A percentile compares a stretch with the other conserved stretches of the same genome.
Conservation (phyloP, 768 basidiomycete genomes). For the Strobilomyces dryophilus region DNA sequence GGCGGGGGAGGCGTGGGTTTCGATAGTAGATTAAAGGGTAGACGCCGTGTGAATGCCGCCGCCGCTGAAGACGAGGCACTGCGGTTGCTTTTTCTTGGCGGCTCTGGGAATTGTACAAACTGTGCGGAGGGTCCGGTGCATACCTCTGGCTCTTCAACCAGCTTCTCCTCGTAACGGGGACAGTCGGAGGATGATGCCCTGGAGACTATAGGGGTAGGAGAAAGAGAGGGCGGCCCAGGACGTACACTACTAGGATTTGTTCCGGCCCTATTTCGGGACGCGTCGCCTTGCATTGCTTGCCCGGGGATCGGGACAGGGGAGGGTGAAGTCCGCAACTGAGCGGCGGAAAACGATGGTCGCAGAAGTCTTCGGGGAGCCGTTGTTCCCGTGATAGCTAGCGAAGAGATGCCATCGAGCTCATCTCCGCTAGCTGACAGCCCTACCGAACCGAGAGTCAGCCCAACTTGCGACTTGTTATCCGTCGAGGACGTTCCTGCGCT, state of each 20-base stretch:
- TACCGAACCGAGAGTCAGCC: slow-evolving; percentile 42
- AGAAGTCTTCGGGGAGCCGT: slow-evolving; percentile 55
- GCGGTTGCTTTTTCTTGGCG: slow-evolving; percentile 46
- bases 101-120: slow-evolving; percentile 70
- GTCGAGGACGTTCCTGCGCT: slow-evolving; percentile 72
- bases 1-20: slow-evolving; percentile 40
- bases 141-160: slow-evolving; percentile 43
- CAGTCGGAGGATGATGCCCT: slow-evolving; percentile 59
- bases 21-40: slow-evolving; percentile 66
- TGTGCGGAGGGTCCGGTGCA: slow-evolving; percentile 66
- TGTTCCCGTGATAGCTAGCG: slow-evolving; percentile 46
- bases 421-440: slow-evolving; percentile 54
- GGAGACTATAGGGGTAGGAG: slow-evolving; percentile 38
- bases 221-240: slow-evolving; percentile 40
- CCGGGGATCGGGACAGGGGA: slow-evolving; percentile 31
- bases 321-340: slow-evolving; percentile 60
- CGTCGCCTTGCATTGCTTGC: slow-evolving; percentile 40
- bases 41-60: slow-evolving; percentile 49
- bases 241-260: slow-evolving; percentile 55
- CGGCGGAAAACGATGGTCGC: slow-evolving; percentile 74
- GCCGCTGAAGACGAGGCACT: slow-evolving; percentile 41
- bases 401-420: slow-evolving; percentile 46
- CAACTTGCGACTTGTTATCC: slow-evolving; percentile 61
- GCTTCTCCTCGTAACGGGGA: slow-evolving; percentile 33
- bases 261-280: slow-evolving; percentile 55